Conservation (phyloP, 2,329 filamentous ascomycete species). For the Penicillium vulpinum region DNA sequence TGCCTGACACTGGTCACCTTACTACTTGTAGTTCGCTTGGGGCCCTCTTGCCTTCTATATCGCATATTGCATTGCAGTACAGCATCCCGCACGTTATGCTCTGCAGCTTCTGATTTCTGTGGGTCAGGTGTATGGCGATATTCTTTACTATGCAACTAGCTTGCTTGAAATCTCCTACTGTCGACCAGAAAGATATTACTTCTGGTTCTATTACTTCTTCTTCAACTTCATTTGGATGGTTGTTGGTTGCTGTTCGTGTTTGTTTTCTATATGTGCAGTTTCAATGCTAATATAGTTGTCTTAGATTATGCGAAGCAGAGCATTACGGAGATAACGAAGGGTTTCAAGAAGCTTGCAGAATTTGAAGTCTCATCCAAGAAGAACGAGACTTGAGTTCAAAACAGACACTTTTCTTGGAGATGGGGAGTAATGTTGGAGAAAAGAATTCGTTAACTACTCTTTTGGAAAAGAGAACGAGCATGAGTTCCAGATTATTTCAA, state of each 20-base stretch:
- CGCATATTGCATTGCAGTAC: slow-evolving; percentile 50
- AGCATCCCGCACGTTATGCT: slow-evolving; percentile 53
- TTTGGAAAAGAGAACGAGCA: background rate
- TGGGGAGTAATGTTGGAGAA: background rate
- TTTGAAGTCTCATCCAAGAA: background rate
- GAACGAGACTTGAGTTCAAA: background rate
- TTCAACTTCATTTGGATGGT: slow-evolving; percentile 60
- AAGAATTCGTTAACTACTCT: background rate
- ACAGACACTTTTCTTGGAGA: background rate
- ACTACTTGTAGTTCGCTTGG: slow-evolving; percentile 55
- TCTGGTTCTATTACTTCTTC: slow-evolving; percentile 58
- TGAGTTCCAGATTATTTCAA: too few species aligned
- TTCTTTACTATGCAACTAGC: slow-evolving; percentile 58
- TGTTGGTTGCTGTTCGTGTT: slow-evolving; percentile 45
- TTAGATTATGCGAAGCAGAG: background rate
- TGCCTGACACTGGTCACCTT: background rate
- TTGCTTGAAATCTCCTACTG: slow-evolving; percentile 54
- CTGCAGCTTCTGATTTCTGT: slow-evolving; percentile 55
- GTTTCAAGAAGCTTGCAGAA: background rate
- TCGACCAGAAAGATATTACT: slow-evolving; percentile 56
- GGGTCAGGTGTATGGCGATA: slow-evolving; percentile 58
- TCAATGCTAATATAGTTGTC: background rate
- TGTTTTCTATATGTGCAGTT: background rate
- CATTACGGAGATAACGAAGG: background rate
- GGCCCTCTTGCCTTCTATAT: slow-evolving; percentile 55